phyloP scores from a whole-genome alignment of 371 early-diverging fungal genomes.

The Mucor mucedo region DNA sequence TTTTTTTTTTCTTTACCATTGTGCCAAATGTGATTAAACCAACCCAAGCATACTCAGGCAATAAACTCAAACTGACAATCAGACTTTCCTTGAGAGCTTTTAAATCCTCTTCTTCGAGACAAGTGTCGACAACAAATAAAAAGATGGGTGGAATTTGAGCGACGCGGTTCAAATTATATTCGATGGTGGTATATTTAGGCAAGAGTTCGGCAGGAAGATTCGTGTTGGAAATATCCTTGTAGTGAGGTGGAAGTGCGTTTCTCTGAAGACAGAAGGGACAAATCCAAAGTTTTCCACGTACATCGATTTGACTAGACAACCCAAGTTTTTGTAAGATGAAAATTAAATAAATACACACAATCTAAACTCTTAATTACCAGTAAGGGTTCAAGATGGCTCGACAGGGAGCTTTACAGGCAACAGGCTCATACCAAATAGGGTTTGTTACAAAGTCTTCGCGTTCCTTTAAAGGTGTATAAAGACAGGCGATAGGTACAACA shows the following conservation, averaged over 20 bases:
- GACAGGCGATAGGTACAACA: slow-evolving; percentile 95
- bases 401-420: slow-evolving; percentile 97
- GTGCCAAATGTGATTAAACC: slow-evolving; percentile 99
- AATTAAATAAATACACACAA: no score
- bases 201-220: slow-evolving; percentile 97
- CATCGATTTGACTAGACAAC: slow-evolving; percentile 88
- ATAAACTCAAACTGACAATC: slow-evolving; percentile 84
- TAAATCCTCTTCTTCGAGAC: slow-evolving; percentile 95
- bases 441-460: slow-evolving; percentile 71
- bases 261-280: slow-evolving; percentile 98
- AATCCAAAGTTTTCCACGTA: slow-evolving; percentile 96
- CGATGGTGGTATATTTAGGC: slow-evolving; percentile 95
- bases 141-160: slow-evolving; percentile 95
- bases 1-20: slow-evolving; percentile 73
- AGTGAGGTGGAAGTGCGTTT: slow-evolving; percentile 98
- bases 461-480: slow-evolving; percentile 98
- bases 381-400: slow-evolving; percentile 97
- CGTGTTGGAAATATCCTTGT: slow-evolving; percentile 94
- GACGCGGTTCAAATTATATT: slow-evolving; percentile 87
- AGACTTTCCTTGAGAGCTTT: slow-evolving; percentile 95
- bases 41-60: slow-evolving; percentile 95
- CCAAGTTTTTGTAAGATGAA: no score
- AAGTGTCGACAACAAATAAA: slow-evolving; percentile 98
- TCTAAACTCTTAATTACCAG: slow-evolving; percentile 69
- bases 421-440: slow-evolving; percentile 92